Base-by-base conservation (phyloP, 495 filamentous ascomycete species). In the Trichoderma virens region DNA sequence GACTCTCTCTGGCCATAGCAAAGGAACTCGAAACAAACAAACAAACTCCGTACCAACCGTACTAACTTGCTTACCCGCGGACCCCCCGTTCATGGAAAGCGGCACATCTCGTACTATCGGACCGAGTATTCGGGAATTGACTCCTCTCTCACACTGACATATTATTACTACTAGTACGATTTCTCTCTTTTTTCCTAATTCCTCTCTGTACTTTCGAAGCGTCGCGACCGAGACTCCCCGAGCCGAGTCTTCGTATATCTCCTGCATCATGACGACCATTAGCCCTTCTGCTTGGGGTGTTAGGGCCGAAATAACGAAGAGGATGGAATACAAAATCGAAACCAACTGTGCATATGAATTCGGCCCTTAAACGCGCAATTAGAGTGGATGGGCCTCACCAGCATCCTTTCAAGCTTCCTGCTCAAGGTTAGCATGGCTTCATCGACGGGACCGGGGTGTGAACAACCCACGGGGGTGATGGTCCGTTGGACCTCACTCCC, bases 401-500 rank as follows among this genome's bases (percentile, higher is more conserved):
- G n/a, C n/a, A n/a, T n/a, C 3, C 11, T 56, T 56, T 9, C 51
- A 56, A 56, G 51, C 51, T 56, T 56, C 51, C 51, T 28, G 25
- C 51, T 56, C 51, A 30, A 56, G 51, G 51, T 30, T 56, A 56
- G 45, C n/a, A 51, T 51, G n/a, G n/a, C n/a, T 51, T 51, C 7
- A n/a, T 51, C n/a, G 45, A 20, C 20, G 23, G 45, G 45, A n/a
- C 41, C 3, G 41, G 41, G 41, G 16, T 45, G 18, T n/a, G 41
- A 45, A 8, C n/a, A n/a, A n/a, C n/a, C n/a, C n/a, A n/a, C 6
- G 41, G 18, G 41, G 32, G 32, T 35, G 32, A 35, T 35, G 32
- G 32, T 35, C 32, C 11, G n/a, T n/a, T n/a, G n/a, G n/a, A n/a
- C n/a, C n/a, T n/a, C n/a, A n/a, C n/a, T n/a, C n/a, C n/a, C n/a